Base-by-base conservation (phyloP, 2,329 filamentous ascomycete genomes). In the Zymoseptoria pseudotritici region DNA sequence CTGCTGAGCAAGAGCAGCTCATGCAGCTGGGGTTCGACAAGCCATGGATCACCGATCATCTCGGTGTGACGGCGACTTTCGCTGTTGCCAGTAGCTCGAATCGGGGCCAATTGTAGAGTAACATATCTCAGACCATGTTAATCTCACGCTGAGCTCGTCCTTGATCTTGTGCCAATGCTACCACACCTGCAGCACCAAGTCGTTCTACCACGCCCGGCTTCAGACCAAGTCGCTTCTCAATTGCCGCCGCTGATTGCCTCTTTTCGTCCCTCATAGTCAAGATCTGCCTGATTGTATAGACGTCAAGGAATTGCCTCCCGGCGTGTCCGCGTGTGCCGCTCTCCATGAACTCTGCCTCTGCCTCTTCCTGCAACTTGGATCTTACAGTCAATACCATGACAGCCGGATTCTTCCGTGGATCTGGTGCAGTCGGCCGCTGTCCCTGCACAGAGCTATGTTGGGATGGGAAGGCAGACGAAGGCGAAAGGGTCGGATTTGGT, bases 401-500 rank as follows among this genome's bases (percentile, higher is more conserved):
- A 0, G 83, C 82, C 1, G 84, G 83, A 61, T 86, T 86, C 19
- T 72, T 72, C 4, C 75, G 72, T 29, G 68, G 70, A 58, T 73
- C 66, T 70, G 74, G 53, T 61, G 68, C 26, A 67, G 72, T 57
- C 61, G 67, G 29, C 70, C 63, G 53, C 29, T 22, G 61, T 63
- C 36, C 70, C 66, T 65, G 77, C 69, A 58, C 74, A 71, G 61
- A 72, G 71, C 56, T 69, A 64, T 59, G 65, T 49, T 56, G 65
- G 54, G 69, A 65, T 5, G 64, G 69, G 65, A 82, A 83, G 22
- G 78, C 78, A 52, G 83, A 85, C 50, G 80, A 79, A 36, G 78
- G 75, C 10, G 82, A 85, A 63, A 80, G 76, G 24, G 82, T 83
- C 2, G 82, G 82, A 61, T 80, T 80, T 29, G 82, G 82, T 57